Percentiles rank a stretch among this genome's conserved stretches.
Conservation (phyloP, 2,329 filamentous ascomycete genomes). For the Diaporthe aspalathi region DNA sequence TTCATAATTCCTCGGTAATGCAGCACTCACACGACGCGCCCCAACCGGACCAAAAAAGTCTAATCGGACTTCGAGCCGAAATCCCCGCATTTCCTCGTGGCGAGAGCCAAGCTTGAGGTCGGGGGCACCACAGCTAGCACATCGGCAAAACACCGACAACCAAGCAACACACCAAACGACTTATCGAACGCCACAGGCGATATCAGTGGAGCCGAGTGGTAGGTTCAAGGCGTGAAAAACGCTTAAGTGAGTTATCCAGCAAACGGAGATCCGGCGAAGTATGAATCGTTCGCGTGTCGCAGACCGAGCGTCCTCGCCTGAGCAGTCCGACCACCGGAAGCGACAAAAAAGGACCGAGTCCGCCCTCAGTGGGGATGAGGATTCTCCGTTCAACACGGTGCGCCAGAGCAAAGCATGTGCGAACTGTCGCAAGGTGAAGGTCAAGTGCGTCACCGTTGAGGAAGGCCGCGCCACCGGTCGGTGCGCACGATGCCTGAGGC, state of each 20-base stretch:
- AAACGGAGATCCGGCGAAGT: background rate
- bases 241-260: background rate
- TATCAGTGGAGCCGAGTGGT: background rate
- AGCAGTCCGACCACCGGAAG: constrained; percentile 13
- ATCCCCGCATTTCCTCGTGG: background rate
- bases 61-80: background rate
- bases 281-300: background rate
- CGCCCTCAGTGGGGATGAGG: background rate
- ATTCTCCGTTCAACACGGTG: background rate
- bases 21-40: background rate
- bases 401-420: background rate
- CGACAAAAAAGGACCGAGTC: background rate
- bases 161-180: background rate
- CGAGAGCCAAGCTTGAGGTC: background rate
- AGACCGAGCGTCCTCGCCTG: constrained; percentile 12
- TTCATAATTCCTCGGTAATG: too few species aligned
- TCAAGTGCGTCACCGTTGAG: constrained; percentile 12
- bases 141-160: constrained; percentile 8
- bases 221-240: too few species aligned
- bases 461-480: background rate
- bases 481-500: background rate
- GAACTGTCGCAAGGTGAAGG: constrained; percentile 12
- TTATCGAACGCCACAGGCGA: background rate
- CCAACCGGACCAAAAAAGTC: background rate
- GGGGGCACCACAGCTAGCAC: background rate